Conservation (phyloP, 352 stramenopile species). For the Globisporangium ultimum region DNA sequence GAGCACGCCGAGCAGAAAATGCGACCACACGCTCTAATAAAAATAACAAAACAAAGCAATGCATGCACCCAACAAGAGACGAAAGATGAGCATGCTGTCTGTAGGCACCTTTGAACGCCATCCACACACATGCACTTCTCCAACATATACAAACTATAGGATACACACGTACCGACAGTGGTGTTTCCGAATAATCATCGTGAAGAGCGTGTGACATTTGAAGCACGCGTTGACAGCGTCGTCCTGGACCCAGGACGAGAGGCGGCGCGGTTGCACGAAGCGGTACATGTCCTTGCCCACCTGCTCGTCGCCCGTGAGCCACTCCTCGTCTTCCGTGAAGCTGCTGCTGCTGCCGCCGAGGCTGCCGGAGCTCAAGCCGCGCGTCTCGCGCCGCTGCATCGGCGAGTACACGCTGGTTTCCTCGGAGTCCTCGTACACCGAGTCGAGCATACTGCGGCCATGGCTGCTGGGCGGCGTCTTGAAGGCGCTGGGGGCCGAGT, state of each 20-base stretch:
- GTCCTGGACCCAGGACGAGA: constrained; percentile 85
- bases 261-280: constrained; percentile 72
- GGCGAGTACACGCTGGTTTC: constrained; percentile 16
- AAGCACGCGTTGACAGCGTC: constrained; percentile 85
- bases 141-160: not conserved
- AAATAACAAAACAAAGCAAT: not conserved
- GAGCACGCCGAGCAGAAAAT: constrained; percentile 83
- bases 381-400: constrained; percentile 15
- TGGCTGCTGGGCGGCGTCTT: constrained; percentile 19
- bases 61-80: not conserved
- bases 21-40: constrained; percentile 58
- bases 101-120: no score
- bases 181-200: constrained; percentile 76
- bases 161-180: constrained; percentile 50
- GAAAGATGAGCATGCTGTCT: no score
- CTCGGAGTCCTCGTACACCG: constrained; percentile 41
- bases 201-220: constrained; percentile 82
- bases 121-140: not conserved
- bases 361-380: constrained; percentile 7
- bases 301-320: constrained; percentile 45
- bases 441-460: constrained; percentile 39
- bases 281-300: constrained; percentile 71
- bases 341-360: constrained; percentile 19
- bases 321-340: constrained; percentile 59
- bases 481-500: not conserved